Conservation (phyloP, 78 protist genomes). For the Dictyostelium brefeldianum region DNA sequence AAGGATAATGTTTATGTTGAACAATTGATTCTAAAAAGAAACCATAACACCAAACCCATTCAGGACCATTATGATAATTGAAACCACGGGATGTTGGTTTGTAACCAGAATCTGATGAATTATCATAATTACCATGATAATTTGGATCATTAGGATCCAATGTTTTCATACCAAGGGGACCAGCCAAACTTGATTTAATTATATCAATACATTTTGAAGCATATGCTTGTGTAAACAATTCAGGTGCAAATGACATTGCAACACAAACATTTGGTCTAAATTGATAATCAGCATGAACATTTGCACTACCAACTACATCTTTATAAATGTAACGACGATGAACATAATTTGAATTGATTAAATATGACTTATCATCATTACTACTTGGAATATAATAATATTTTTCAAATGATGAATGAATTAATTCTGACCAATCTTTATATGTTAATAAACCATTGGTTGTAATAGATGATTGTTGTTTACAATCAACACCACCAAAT, state of each 20-base stretch:
- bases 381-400: conserved; percentile 84
- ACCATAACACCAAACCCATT: conserved; percentile 75
- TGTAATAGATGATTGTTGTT: background rate
- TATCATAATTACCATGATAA: conserved; percentile 91
- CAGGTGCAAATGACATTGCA: conserved; percentile 95
- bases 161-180: conserved; percentile 91
- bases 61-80: conserved; percentile 96
- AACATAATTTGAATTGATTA: conserved; percentile 59
- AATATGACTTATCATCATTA: conserved; percentile 34
- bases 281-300: conserved; percentile 89
- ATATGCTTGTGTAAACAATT: conserved; percentile 67
- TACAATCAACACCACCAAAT: conserved; percentile 26
- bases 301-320: conserved; percentile 90
- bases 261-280: conserved; percentile 93
- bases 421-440: conserved; percentile 79
- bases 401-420: conserved; percentile 77
- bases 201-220: conserved; percentile 35
- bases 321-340: conserved; percentile 90
- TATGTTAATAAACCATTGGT: conserved; percentile 1
- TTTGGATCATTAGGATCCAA: conserved; percentile 89
- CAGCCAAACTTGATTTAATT: conserved; percentile 39
- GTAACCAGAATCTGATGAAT: conserved; percentile 86
- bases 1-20: conserved; percentile 53
- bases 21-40: conserved; percentile 18
- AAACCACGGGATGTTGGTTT: conserved; percentile 88